Base-by-base conservation (phyloP, 306 rosid genomes). In the Ceratonia siliqua region DNA sequence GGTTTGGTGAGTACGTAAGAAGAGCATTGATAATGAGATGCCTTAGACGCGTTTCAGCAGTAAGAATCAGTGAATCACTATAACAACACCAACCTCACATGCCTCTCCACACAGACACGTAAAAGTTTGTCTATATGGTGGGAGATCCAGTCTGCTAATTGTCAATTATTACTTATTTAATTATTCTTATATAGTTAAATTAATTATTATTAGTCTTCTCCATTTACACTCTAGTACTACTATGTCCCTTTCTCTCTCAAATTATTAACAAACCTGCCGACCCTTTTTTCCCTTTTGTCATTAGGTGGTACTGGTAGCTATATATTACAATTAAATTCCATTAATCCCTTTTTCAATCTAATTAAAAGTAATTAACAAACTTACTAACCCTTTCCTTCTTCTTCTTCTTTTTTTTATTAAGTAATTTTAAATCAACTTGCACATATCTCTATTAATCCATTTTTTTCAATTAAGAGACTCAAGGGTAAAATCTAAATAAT, bases 1-100 rank as follows among this genome's bases (percentile, higher is more conserved):
- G 79, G 84, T 79, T 82, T 61, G 54, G 49, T 66, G 74, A 72
- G 48, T 77, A 79, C 84, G 84, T 83, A 83, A 76, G 79, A 79
- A 56, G 45, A 79, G 77, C 82, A 83, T 71, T 71, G n/a, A n/a
- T n/a, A n/a, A n/a, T 72, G 14, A 43, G 75, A 79, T 49, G 74
- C 65, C 52, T 2, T 41, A 33, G 25, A 70, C 84, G 84, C 82
- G 84, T 83, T 66, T 43, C 10, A 72, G 49, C 73, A 68, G 28
- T 61, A 18, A 20, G 35, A 58, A 48, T 77, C 64, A 57, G 32
- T 77, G 35, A 58, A 48, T 77, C 64, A 57, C 42, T 77, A 68
- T 49, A 59, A 69, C 46, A 70, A 24, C 17, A 52, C 36, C 56
- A 55, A 71, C n/a, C n/a, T 48, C 66, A 55, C 63, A 45, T 71